phyloP scores from a whole-genome alignment of 306 rosid genomes.

The Vicia faba region DNA sequence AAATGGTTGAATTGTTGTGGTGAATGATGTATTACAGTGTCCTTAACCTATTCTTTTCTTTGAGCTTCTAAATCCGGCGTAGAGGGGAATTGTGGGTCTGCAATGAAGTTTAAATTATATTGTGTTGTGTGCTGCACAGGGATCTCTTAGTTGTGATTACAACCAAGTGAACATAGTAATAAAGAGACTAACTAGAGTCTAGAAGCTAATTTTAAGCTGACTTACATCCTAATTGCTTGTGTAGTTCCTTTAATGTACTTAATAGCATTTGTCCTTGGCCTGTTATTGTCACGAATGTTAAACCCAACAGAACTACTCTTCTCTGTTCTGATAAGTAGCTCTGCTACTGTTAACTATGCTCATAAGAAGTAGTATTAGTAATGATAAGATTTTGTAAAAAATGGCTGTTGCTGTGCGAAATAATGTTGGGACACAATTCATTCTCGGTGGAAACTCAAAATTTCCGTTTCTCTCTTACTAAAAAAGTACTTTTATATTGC shows the following conservation, averaged over 20 bases:
- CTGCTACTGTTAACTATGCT: slow-evolving; percentile 12
- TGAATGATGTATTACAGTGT: slow-evolving; percentile 25
- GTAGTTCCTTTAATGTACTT: not conserved
- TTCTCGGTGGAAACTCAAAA: not conserved
- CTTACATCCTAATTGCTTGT: slow-evolving; percentile 4
- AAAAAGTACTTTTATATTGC: slow-evolving; percentile 8
- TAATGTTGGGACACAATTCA: slow-evolving; percentile 5
- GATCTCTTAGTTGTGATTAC: slow-evolving; percentile 15
- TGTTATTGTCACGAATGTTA: slow-evolving; percentile 1
- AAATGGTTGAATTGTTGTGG: slow-evolving; percentile 30
- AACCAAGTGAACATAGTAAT: slow-evolving; percentile 25
- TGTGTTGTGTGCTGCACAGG: not conserved
- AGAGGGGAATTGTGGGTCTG: slow-evolving; percentile 18
- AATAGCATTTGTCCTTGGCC: slow-evolving; percentile 1
- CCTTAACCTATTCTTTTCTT: slow-evolving; percentile 21
- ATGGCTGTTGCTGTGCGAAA: not conserved
- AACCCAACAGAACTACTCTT: not conserved
- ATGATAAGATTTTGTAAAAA: not conserved
- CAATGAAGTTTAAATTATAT: slow-evolving; percentile 3
- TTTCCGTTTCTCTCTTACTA: slow-evolving; percentile 1
- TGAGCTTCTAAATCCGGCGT: slow-evolving; percentile 18
- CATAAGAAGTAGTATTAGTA: not conserved
- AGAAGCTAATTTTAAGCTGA: not conserved
- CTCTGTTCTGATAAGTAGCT: not conserved
- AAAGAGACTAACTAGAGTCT: not conserved